phyloP scores from a whole-genome alignment of 306 rosid genomes.

The Rubus parviflorus region DNA sequence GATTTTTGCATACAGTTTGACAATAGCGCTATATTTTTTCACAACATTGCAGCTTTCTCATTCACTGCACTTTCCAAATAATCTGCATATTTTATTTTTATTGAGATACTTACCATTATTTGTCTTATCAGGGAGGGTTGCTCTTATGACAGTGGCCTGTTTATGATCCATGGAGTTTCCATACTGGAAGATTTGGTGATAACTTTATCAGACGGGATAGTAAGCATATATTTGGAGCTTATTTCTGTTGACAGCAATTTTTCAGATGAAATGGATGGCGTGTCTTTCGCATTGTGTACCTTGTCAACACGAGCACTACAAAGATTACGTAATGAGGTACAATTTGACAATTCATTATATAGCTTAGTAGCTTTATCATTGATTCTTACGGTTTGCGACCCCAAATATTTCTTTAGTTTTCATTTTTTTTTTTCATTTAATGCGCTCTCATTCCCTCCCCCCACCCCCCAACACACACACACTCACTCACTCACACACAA shows the following conservation, averaged over 20 bases:
- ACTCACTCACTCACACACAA: too few species aligned
- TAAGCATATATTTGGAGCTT: slow-evolving; percentile 79
- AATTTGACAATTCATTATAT: not conserved
- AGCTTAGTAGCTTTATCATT: not conserved
- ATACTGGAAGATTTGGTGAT: slow-evolving; percentile 89
- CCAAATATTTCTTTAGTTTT: not conserved
- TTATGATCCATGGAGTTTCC: slow-evolving; percentile 67
- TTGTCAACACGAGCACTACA: slow-evolving; percentile 89
- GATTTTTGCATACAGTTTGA: not conserved
- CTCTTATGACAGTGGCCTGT: slow-evolving; percentile 56
- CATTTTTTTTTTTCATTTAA: not conserved
- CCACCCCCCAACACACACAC: not conserved
- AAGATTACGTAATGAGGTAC: slow-evolving; percentile 89
- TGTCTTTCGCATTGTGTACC: slow-evolving; percentile 64
- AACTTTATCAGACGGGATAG: slow-evolving; percentile 79
- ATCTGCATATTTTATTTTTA: not conserved
- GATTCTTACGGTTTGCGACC: not conserved
- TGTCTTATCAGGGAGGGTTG: slow-evolving; percentile 57
- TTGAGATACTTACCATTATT: slow-evolving; percentile 27
- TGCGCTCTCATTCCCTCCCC: not conserved
- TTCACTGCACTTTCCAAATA: not conserved
- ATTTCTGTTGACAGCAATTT: slow-evolving; percentile 85
- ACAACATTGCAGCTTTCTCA: not conserved
- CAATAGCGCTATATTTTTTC: not conserved
- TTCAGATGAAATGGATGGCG: slow-evolving; percentile 57